phyloP scores from a whole-genome alignment of 495 filamentous ascomycete species.

The Venustampulla echinocandica region DNA sequence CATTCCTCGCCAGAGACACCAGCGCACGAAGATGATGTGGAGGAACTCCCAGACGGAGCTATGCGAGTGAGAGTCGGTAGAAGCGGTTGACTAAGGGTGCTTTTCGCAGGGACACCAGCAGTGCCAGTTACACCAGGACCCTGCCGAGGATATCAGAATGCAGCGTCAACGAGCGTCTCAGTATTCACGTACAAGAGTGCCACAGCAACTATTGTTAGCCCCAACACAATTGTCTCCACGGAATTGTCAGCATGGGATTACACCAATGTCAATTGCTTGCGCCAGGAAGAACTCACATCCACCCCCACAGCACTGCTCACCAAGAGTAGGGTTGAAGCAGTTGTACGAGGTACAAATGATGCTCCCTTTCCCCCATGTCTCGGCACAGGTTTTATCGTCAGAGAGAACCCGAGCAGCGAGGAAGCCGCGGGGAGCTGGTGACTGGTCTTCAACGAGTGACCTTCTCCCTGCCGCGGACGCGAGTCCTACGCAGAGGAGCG shows the following conservation, averaged over 20 bases:
- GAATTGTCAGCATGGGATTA: not conserved
- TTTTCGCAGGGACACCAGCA: not conserved
- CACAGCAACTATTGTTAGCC: not conserved
- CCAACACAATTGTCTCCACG: not conserved
- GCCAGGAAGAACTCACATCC: not conserved
- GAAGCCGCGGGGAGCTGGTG: not conserved
- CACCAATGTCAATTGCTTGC: not conserved
- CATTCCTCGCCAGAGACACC: too few species aligned
- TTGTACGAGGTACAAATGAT: not conserved
- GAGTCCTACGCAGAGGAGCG: not conserved
- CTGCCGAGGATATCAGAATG: not conserved
- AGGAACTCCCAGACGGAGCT: not conserved
- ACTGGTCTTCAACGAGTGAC: not conserved
- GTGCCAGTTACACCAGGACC: not conserved
- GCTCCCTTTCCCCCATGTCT: not conserved
- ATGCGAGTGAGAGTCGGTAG: not conserved
- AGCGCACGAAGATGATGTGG: not conserved
- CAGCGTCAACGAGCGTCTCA: not conserved
- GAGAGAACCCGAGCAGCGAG: not conserved
- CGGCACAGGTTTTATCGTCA: not conserved
- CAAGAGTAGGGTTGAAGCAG: not conserved
- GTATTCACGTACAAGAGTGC: not conserved
- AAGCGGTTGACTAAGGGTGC: too few species aligned
- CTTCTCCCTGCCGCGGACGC: not conserved
- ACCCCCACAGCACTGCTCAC: not conserved